Evolutionary conservation across 1,284 basidiomycete species (phyloP).

Genomic region (Austroboletus niveus): DNA sequence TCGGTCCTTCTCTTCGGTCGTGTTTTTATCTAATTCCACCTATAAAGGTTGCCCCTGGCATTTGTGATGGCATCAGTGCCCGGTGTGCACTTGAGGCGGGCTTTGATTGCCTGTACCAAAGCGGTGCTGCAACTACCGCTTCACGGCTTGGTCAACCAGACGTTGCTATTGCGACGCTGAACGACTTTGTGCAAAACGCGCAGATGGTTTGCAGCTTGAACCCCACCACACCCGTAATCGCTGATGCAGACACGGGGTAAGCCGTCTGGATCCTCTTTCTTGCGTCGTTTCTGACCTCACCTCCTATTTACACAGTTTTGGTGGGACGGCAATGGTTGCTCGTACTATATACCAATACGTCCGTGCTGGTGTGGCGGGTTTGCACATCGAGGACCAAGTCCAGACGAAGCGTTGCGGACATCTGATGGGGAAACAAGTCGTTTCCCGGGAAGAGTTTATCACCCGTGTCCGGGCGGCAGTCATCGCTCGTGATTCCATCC

Average conservation of each 20-base stretch:
- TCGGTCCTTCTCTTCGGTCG: no score
- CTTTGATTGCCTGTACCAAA: conserved; percentile 74
- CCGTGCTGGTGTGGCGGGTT: conserved; percentile 68
- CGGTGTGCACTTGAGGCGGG: conserved; percentile 76
- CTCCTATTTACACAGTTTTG: conserved; percentile 47
- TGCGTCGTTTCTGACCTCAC: background rate
- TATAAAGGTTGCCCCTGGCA: conserved; percentile 68
- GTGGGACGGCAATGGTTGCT: conserved; percentile 74
- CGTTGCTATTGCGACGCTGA: conserved; percentile 74
- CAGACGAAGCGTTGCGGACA: conserved; percentile 84
- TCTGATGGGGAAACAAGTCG: conserved; percentile 75
- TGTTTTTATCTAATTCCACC: background rate
- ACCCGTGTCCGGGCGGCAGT: conserved; percentile 77
- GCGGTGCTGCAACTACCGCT: conserved; percentile 76
- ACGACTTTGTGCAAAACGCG: conserved; percentile 70
- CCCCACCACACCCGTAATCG: conserved; percentile 69
- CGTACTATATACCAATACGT: conserved; percentile 74
- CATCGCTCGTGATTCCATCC: conserved; percentile 66
- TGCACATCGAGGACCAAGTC: conserved; percentile 84
- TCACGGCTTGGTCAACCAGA: conserved; percentile 77
- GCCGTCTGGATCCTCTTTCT: background rate
- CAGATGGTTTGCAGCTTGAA: conserved; percentile 66
- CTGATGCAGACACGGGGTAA: conserved; percentile 78
- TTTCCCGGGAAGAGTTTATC: conserved; percentile 71
- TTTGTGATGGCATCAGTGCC: conserved; percentile 80